Evolutionary conservation across 257 asterid species (phyloP).

Genomic region (Gentiana macrophylla): DNA sequence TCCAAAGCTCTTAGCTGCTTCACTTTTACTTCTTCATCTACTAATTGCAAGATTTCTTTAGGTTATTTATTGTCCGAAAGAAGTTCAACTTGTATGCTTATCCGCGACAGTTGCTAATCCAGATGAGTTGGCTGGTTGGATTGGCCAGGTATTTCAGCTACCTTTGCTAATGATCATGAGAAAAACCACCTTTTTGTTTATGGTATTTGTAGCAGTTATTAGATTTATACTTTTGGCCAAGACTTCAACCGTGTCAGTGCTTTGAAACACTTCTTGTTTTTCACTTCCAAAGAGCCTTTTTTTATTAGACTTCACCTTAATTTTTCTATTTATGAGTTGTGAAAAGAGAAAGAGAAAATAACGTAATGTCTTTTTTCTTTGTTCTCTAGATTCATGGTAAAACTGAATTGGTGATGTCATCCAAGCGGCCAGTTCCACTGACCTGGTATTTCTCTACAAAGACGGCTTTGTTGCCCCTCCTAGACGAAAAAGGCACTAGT

Average conservation of each 20-base stretch:
- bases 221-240: too few species aligned
- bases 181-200: neutral
- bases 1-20: constrained; percentile 11
- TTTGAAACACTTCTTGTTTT: too few species aligned
- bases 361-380: constrained; percentile 8
- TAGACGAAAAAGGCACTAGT: constrained; percentile 84
- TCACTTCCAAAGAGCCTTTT: too few species aligned
- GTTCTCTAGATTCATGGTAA: constrained; percentile 82
- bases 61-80: constrained; percentile 98
- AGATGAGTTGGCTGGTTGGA: constrained; percentile 99
- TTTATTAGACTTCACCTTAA: too few species aligned
- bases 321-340: too few species aligned
- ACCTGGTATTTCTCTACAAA: constrained; percentile 92
- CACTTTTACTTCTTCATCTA: constrained; percentile 8
- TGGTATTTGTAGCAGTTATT: neutral
- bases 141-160: constrained; percentile 72
- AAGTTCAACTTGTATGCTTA: constrained; percentile 90
- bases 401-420: constrained; percentile 87
- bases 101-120: constrained; percentile 98
- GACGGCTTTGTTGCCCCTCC: constrained; percentile 73
- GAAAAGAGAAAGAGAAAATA: too few species aligned
- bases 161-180: constrained; percentile 12
- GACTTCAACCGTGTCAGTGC: neutral
- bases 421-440: constrained; percentile 96
- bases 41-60: constrained; percentile 15